Evolutionary conservation across 345 rosid species (phyloP).

Genomic region (Murraya koenigii): DNA sequence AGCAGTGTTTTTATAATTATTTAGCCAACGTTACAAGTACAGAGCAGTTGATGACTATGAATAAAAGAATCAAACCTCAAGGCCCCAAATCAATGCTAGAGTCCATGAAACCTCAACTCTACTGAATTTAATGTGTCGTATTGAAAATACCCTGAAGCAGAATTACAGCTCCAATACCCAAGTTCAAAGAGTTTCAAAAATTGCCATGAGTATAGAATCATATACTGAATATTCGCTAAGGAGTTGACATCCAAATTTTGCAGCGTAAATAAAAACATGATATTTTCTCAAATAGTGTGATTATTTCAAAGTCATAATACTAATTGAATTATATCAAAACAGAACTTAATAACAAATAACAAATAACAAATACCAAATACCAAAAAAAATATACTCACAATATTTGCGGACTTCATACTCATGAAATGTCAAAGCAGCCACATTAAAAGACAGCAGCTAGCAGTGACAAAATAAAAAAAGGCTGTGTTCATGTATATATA

Average conservation of each 20-base stretch:
- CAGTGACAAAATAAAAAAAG: not conserved
- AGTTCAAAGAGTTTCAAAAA: not conserved
- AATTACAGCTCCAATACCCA: not conserved
- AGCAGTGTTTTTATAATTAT: too few species aligned
- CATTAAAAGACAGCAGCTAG: not conserved
- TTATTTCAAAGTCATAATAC: not conserved
- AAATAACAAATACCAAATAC: too few species aligned
- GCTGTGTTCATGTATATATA: too few species aligned
- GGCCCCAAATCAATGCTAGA: too few species aligned
- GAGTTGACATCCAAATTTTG: not conserved
- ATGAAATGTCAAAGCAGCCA: not conserved
- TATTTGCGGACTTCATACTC: not conserved
- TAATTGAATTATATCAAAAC: not conserved
- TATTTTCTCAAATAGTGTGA: not conserved
- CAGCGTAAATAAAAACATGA: not conserved
- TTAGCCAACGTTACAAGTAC: too few species aligned
- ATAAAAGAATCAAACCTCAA: not conserved
- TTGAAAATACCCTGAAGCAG: not conserved
- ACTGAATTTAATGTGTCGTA: not conserved
- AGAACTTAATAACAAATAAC: not conserved
- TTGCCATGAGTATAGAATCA: not conserved
- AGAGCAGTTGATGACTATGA: not conserved
- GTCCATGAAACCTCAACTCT: not conserved
- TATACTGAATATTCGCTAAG: not conserved
- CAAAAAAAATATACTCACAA: not conserved